Percentiles rank a stretch among this genome's conserved stretches.
Evolutionary conservation across 2,329 filamentous ascomycete species (phyloP).

Genomic region (Allantophomopsis lycopodina): DNA sequence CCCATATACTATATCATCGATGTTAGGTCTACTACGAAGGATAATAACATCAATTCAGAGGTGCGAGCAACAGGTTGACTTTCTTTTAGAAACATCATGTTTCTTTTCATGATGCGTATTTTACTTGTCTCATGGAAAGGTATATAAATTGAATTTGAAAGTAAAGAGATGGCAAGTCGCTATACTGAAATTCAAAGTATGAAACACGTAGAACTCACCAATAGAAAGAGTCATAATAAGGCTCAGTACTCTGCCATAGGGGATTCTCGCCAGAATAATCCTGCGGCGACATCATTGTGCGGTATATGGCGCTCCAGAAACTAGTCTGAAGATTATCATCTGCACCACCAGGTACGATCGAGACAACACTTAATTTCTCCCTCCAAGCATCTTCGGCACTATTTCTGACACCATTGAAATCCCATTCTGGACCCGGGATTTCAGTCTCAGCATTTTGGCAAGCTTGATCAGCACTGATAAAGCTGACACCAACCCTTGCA

Average conservation of each 20-base stretch:
- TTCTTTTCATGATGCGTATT: too few species aligned
- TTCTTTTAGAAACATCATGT: too few species aligned
- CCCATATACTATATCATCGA: conserved; percentile 45
- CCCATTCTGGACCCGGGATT: conserved; percentile 38
- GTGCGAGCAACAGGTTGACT: too few species aligned
- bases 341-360: conserved; percentile 35
- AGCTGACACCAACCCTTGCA: conserved; percentile 52
- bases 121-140: too few species aligned
- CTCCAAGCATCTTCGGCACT: conserved; percentile 42
- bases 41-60: too few species aligned
- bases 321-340: conserved; percentile 35
- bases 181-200: too few species aligned
- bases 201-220: conserved; percentile 21
- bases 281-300: conserved; percentile 53
- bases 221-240: conserved; percentile 58
- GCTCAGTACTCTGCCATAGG: conserved; percentile 45
- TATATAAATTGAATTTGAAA: too few species aligned
- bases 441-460: conserved; percentile 53
- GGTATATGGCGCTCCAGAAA: conserved; percentile 56
- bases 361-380: conserved; percentile 42
- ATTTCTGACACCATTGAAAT: conserved; percentile 38
- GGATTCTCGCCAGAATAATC: conserved; percentile 62
- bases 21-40: too few species aligned
- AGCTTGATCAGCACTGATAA: conserved; percentile 48
- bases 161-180: too few species aligned